Evolutionary conservation across 2,329 filamentous ascomycete genomes (phyloP), one percentile per base, ranked within the genome.

Genomic region (Aspergillus quadricinctus): DNA sequence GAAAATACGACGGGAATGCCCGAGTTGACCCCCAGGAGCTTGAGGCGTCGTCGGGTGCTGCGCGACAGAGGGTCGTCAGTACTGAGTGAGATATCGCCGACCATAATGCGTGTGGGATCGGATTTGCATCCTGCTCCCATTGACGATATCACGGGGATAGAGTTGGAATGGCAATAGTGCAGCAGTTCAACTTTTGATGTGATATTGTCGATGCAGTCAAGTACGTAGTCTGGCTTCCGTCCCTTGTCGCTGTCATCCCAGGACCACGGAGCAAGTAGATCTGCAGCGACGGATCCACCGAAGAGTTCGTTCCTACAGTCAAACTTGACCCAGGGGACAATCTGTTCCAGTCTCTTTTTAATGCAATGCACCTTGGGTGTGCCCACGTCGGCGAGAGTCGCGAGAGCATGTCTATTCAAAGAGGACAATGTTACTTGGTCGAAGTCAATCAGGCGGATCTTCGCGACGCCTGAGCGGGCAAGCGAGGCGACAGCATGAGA

Each of bases 201-300:
- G 60, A 99, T 97, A 70, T 99, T 97, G 74, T 99, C 94, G 63
- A 99, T 99, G 23, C 93, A 95, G 74, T 99, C 94, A 37, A 99
- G 85, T n/a, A 99, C 86, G 68, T 88, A 99, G 66, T 93, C 88
- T 1, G 92, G 92, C 65, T 81, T 81, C 49, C 66, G 71, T n/a
- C 71, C 71, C 35, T 69, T 66, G 19, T 73, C 70, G 6, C 69
- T 67, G 29, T 72, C 69, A 82, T 83, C 17, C 61, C 72, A 62
- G 11, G 78, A 75, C 86, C 90, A 92, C 0, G 84, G 79, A 0
- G 78, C 84, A 45, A 99, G 78, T 60, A 97, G 78, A 10, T 76
- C 71, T 6, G 83, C 81, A 0, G 92, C 92, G 9, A 80, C 85
- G 17, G 78, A 72, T 49, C 82, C 85, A 59, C 86, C 85, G 72